phyloP scores from a whole-genome alignment of 2,329 filamentous ascomycete species.

The Aureobasidium sp. region DNA sequence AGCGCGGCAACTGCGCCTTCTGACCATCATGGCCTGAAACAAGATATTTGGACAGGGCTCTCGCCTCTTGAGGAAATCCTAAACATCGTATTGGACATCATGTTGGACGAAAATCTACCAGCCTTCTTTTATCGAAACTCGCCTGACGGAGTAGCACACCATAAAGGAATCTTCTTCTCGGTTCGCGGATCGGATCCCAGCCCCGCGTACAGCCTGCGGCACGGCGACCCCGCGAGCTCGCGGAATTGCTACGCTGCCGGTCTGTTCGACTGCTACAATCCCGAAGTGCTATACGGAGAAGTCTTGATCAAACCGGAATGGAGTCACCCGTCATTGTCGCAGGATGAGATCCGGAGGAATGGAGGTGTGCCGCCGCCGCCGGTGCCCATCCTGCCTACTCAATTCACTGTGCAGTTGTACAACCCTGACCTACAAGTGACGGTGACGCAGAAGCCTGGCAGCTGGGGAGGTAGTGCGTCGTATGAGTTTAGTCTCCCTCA shows the following conservation, averaged over 20 bases:
- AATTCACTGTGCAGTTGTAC: conserved; percentile 83
- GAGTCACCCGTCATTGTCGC: conserved; percentile 73
- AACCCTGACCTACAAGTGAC: conserved; percentile 80
- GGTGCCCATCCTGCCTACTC: conserved; percentile 66
- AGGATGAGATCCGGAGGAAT: conserved; percentile 67
- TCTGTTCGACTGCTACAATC: conserved; percentile 72
- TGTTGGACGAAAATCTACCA: conserved; percentile 94
- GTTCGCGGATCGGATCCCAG: conserved; percentile 74
- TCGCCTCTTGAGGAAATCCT: background rate
- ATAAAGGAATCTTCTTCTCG: conserved; percentile 49
- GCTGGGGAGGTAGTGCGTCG: conserved; percentile 70
- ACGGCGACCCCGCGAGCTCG: conserved; percentile 63
- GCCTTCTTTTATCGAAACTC: conserved; percentile 55
- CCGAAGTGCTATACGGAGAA: conserved; percentile 80
- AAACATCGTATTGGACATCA: conserved; percentile 32
- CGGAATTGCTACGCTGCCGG: conserved; percentile 82
- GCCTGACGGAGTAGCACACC: conserved; percentile 43
- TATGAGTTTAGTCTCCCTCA: conserved; percentile 95
- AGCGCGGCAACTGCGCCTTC: conserved; percentile 9
- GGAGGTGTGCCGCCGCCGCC: conserved; percentile 59
- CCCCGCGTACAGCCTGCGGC: conserved; percentile 73
- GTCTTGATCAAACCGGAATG: conserved; percentile 79
- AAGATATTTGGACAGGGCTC: conserved; percentile 3
- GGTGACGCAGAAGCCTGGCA: conserved; percentile 63
- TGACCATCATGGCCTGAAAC: background rate